phyloP scores from a whole-genome alignment of 768 basidiomycete species.

The Russula foetens region DNA sequence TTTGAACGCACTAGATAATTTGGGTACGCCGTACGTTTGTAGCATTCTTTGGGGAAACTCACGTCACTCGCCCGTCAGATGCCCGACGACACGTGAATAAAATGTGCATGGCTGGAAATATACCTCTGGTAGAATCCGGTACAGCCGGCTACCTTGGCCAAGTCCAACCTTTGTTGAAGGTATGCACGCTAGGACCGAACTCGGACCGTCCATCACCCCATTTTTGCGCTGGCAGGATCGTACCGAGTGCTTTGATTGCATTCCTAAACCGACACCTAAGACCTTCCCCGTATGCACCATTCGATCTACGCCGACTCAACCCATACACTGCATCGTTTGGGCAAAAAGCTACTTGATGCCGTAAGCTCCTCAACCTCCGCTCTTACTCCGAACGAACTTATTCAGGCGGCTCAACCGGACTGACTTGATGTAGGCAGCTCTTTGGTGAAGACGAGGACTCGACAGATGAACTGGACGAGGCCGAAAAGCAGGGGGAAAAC shows the following conservation, averaged over 20 bases:
- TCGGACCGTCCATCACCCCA: not conserved
- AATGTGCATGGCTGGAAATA: slow-evolving; percentile 90
- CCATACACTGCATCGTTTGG: slow-evolving; percentile 99
- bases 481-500: slow-evolving; percentile 90
- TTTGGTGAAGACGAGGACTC: slow-evolving; percentile 92
- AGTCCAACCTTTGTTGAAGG: slow-evolving; percentile 89
- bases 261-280: slow-evolving; percentile 88
- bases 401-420: not conserved
- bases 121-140: slow-evolving; percentile 92
- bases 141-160: slow-evolving; percentile 97
- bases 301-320: slow-evolving; percentile 91
- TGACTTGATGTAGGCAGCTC: slow-evolving; percentile 52
- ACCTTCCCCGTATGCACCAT: slow-evolving; percentile 98
- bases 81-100: slow-evolving; percentile 94
- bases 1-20: slow-evolving; percentile 92
- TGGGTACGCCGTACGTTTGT: slow-evolving; percentile 48
- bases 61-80: slow-evolving; percentile 40
- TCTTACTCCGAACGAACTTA: not conserved
- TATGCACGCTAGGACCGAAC: slow-evolving; percentile 24
- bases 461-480: slow-evolving; percentile 77
- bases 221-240: slow-evolving; percentile 44
- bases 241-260: slow-evolving; percentile 94
- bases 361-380: slow-evolving; percentile 36
- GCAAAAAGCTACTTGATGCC: slow-evolving; percentile 93
- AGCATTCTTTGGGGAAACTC: not conserved